A percentile compares a stretch with the other conserved stretches of the same genome.
These are phyloP conservation scores for Hyphodiscus hymeniophilus DNA, from an alignment of 495 filamentous ascomycete genomes.

Conservation along the genomic window DNA sequence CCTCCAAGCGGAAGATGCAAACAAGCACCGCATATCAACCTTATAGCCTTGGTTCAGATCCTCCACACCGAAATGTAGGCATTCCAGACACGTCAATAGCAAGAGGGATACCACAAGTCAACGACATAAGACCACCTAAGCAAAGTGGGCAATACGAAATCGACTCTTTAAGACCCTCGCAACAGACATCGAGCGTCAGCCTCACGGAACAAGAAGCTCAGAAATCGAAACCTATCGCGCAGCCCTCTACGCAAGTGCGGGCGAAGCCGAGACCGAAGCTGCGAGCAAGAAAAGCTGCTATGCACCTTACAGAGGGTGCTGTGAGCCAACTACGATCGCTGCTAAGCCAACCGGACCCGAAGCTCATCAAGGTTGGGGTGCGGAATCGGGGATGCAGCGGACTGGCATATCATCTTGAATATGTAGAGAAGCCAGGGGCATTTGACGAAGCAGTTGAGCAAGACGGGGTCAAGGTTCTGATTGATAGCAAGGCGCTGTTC, in stretches of 20 bases:
- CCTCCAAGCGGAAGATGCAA: slow-evolving; percentile 58
- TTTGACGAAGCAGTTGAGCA: slow-evolving; percentile 95
- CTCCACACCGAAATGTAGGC: slow-evolving; percentile 58
- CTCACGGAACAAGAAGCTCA: slow-evolving; percentile 60
- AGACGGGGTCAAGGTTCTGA: slow-evolving; percentile 90
- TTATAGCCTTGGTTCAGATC: slow-evolving; percentile 54
- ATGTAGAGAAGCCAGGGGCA: slow-evolving; percentile 76
- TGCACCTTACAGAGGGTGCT: slow-evolving; percentile 73
- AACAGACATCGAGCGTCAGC: slow-evolving; percentile 18
- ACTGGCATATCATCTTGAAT: slow-evolving; percentile 90
- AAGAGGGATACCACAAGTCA: slow-evolving; percentile 40
- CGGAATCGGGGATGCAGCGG: slow-evolving; percentile 95
- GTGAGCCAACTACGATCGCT: slow-evolving; percentile 66
- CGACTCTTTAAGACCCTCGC: slow-evolving; percentile 2
- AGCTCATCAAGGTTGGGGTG: slow-evolving; percentile 88
- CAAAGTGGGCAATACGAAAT: slow-evolving; percentile 25
- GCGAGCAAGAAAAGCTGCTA: slow-evolving; percentile 80
- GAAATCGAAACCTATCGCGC: slow-evolving; percentile 39
- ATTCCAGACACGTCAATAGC: slow-evolving; percentile 64
- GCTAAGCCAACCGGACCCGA: slow-evolving; percentile 74
- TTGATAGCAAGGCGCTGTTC: slow-evolving; percentile 94
- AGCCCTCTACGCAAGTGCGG: slow-evolving; percentile 12
- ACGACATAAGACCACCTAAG: slow-evolving; percentile 44
- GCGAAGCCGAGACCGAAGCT: slow-evolving; percentile 55
- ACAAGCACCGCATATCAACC: slow-evolving; percentile 73